Percentiles rank a stretch among this genome's conserved stretches.
Evolutionary conservation across 2,329 filamentous ascomycete species (phyloP).

Genomic region (Beauveria pseudobassiana): DNA sequence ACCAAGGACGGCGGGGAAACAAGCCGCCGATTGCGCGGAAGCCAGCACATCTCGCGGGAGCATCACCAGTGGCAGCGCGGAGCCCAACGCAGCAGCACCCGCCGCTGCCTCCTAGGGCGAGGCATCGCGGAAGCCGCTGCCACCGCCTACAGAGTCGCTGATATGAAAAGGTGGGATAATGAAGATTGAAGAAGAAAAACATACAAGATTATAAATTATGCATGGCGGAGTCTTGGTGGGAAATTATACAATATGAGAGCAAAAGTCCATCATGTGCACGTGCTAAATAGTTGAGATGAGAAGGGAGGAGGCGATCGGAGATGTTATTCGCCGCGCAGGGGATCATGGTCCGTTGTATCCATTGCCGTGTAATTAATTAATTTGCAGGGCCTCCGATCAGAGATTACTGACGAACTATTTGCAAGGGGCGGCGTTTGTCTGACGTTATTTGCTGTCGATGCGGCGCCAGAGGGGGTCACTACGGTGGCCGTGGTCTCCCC

Average conservation of each 20-base stretch:
- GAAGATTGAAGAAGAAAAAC: background rate
- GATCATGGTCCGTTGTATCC: too few relatives aligned
- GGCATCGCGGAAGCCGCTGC: background rate
- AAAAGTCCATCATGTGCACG: background rate
- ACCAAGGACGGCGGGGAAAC: slow-evolving; percentile 7
- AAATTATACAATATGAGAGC: background rate
- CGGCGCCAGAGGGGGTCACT: too few relatives aligned
- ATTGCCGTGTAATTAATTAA: too few relatives aligned
- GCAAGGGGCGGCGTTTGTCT: too few relatives aligned
- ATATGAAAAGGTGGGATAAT: background rate
- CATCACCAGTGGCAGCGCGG: slow-evolving; percentile 14
- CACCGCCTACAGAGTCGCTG: slow-evolving; percentile 1
- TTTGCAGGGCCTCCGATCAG: too few relatives aligned
- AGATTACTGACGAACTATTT: too few relatives aligned
- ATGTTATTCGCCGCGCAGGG: too few relatives aligned
- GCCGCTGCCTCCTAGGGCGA: background rate
- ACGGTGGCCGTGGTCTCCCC: too few relatives aligned
- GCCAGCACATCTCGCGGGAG: slow-evolving; percentile 43
- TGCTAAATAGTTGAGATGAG: background rate
- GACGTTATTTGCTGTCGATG: too few relatives aligned
- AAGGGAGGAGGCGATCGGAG: too few relatives aligned
- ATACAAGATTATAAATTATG: background rate
- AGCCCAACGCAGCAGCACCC: slow-evolving; percentile 16
- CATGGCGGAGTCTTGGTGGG: background rate
- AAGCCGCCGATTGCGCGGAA: slow-evolving; percentile 55